These are phyloP conservation scores for Cucurbitaria berberidis DNA, from an alignment of 2,329 filamentous ascomycete genomes.

Conservation along the genomic window DNA sequence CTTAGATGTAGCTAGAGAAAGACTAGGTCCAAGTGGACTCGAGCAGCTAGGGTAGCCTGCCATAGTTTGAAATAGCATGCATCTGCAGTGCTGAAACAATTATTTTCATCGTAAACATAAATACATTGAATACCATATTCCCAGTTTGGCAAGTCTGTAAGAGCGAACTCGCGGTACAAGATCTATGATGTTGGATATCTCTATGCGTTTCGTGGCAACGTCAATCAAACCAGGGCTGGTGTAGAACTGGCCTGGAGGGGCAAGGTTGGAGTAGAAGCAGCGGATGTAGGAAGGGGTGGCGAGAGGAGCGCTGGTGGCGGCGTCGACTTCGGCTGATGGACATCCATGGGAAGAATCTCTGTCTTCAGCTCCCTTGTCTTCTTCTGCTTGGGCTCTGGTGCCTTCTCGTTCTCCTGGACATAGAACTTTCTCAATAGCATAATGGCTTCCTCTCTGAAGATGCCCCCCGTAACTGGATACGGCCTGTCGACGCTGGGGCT, in stretches of 20 bases:
- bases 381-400: slow-evolving; percentile 69
- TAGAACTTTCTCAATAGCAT: slow-evolving; percentile 93
- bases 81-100: background rate
- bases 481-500: slow-evolving; percentile 74
- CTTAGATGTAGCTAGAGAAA: background rate
- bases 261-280: slow-evolving; percentile 6
- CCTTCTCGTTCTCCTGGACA: slow-evolving; percentile 94
- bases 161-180: background rate
- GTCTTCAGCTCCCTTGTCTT: slow-evolving; percentile 69
- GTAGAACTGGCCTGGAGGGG: slow-evolving; percentile 1
- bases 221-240: slow-evolving; percentile 7
- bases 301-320: slow-evolving; percentile 27
- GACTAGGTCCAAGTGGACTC: background rate
- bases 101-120: background rate
- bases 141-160: no score
- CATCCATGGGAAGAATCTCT: slow-evolving; percentile 58
- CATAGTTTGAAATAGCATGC: background rate
- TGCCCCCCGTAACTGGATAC: slow-evolving; percentile 83
- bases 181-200: slow-evolving; percentile 1
- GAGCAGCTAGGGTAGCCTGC: background rate
- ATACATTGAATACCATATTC: background rate
- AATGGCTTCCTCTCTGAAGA: slow-evolving; percentile 91
- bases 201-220: background rate
- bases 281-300: slow-evolving; percentile 15
- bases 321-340: slow-evolving; percentile 45